phyloP scores from a whole-genome alignment of 164 flowering plant genomes.

The Macadamia tetraphylla region DNA sequence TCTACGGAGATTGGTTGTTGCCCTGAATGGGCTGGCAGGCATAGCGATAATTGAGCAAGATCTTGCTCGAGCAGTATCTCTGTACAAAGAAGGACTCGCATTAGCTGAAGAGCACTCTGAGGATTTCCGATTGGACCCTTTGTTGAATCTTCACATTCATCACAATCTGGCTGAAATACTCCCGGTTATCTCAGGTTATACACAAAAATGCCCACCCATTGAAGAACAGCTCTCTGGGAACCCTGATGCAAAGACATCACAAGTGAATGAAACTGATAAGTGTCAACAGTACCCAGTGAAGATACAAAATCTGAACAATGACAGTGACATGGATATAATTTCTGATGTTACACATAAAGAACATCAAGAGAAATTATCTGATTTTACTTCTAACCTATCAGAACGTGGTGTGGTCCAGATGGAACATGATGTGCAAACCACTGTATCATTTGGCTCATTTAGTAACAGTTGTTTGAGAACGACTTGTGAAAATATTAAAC shows the following conservation, averaged over 20 bases:
- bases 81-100: conserved; percentile 70
- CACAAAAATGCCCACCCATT: conserved; percentile 10
- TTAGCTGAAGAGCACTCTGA: conserved; percentile 57
- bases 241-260: conserved; percentile 16
- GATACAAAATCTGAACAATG: conserved; percentile 28
- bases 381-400: conserved; percentile 7
- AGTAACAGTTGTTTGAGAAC: conserved; percentile 29
- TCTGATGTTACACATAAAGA: conserved; percentile 7
- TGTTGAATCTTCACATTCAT: conserved; percentile 77
- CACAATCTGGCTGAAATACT: conserved; percentile 80
- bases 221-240: conserved; percentile 18
- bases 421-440: conserved; percentile 16
- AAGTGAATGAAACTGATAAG: conserved; percentile 17
- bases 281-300: conserved; percentile 21
- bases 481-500: conserved; percentile 54
- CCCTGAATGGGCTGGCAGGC: conserved; percentile 92
- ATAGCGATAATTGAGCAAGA: conserved; percentile 65
- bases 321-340: conserved; percentile 15
- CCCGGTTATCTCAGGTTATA: conserved; percentile 16
- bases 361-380: conserved; percentile 14
- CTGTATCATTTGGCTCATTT: conserved; percentile 16
- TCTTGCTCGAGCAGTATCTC: conserved; percentile 43
- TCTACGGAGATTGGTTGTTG: conserved; percentile 65
- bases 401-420: conserved; percentile 7
- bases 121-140: conserved; percentile 85